These are phyloP conservation scores for Gymnopilus junonius DNA, from an alignment of 768 basidiomycete genomes.

Conservation along the genomic window DNA sequence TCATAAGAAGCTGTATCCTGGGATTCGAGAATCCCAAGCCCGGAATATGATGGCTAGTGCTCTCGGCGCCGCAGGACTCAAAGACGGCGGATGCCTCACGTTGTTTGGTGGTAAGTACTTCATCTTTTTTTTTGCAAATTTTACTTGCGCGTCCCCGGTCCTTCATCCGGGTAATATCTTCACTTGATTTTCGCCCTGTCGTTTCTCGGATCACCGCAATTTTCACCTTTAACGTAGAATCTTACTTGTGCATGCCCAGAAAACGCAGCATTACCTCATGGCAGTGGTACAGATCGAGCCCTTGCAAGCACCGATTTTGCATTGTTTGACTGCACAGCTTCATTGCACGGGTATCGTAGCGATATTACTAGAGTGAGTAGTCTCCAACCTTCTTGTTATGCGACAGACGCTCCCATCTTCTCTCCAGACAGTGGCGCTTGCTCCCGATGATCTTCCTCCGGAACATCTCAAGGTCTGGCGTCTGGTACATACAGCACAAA, in stretches of 20 bases:
- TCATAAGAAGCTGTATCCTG: slow-evolving; percentile 61
- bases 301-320: slow-evolving; percentile 64
- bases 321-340: slow-evolving; percentile 76
- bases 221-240: background rate
- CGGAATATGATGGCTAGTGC: slow-evolving; percentile 58
- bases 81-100: slow-evolving; percentile 61
- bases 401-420: background rate
- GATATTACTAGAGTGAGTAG: slow-evolving; percentile 76
- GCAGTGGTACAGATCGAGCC: slow-evolving; percentile 69
- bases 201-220: background rate
- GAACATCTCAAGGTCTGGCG: slow-evolving; percentile 65
- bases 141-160: background rate
- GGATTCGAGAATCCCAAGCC: slow-evolving; percentile 79
- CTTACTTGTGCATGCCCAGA: slow-evolving; percentile 44
- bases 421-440: slow-evolving; percentile 66
- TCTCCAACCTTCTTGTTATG: background rate
- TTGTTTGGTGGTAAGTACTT: slow-evolving; percentile 72
- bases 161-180: background rate
- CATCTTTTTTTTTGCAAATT: slow-evolving; percentile 6
- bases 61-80: slow-evolving; percentile 61
- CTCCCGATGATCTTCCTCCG: slow-evolving; percentile 55
- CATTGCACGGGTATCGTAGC: slow-evolving; percentile 74
- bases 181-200: background rate
- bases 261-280: slow-evolving; percentile 88
- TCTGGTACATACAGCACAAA: slow-evolving; percentile 67